Base-by-base conservation (phyloP, 768 basidiomycete genomes). In the Xanthoconium purpureum region DNA sequence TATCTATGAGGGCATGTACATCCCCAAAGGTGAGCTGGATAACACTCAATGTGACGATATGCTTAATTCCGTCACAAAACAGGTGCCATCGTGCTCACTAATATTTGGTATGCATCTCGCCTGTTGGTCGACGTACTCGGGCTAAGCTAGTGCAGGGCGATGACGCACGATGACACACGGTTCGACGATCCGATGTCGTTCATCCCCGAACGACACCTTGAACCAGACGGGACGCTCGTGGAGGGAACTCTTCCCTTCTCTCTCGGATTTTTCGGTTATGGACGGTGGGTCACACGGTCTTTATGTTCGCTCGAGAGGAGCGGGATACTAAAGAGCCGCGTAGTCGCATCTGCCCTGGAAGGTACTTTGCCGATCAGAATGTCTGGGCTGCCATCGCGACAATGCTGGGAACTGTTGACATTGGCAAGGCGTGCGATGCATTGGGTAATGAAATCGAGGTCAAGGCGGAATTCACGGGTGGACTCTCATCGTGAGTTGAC, bases 141-240 rank as follows among this genome's bases (percentile, higher is more conserved):
- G 33, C 38, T 61, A 39, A 70, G 3, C 24, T 24, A 6, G 29
- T 3, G 10, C 35, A 80, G 78, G 77, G 75, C 71, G 7, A 77
- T 79, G 36, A 71, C 77, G 17, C 83, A 82, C 52, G 80, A 86
- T 62, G 75, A 77, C 50, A 66, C 60, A 3, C 69, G 73, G 40
- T 87, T 83, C 67, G 76, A 78, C 8, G 75, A 84, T 35, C 78
- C 85, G 6, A 75, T 75, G 54, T 60, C 62, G 8, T 85, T 85
- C 70, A 73, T 76, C 28, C 84, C 86, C 7, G 81, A 84, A 57
- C 75, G 85, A 38, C 83, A 81, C 70, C 63, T 87, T 13, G 60
- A 58, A 8, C 3, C 59, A 1, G 14, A 50, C 0, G 70, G 68
- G n/a, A 50, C 42, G 14, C 50, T 68, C 14, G 39, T 32, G 3